phyloP scores from a whole-genome alignment of 2,329 filamentous ascomycete genomes.

The Chaetomiaceae sp. region DNA sequence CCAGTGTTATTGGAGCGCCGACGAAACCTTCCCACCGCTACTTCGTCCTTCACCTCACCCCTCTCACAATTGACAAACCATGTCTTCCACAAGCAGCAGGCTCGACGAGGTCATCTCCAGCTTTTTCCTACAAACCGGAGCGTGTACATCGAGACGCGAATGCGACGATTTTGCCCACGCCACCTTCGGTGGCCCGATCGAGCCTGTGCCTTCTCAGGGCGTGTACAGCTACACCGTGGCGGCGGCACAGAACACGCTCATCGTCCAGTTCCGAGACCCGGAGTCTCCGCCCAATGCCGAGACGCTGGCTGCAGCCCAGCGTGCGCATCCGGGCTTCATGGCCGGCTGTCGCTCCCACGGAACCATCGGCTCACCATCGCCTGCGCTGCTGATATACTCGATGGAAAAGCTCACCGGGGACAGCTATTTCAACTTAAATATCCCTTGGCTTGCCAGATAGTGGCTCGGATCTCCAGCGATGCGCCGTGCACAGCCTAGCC shows the following conservation, averaged over 20 bases:
- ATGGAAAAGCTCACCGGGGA: constrained; percentile 5
- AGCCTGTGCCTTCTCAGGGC: neutral
- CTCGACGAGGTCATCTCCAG: too few species aligned
- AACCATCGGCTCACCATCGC: neutral
- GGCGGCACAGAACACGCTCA: neutral
- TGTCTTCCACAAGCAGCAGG: too few species aligned
- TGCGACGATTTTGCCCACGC: too few species aligned
- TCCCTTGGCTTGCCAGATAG: neutral
- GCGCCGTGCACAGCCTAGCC: neutral
- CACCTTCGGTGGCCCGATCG: neutral
- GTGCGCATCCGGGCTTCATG: neutral
- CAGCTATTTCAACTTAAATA: neutral
- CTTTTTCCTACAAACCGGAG: too few species aligned
- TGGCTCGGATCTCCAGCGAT: neutral
- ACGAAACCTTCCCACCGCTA: too few species aligned
- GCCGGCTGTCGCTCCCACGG: neutral
- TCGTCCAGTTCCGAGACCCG: constrained; percentile 6
- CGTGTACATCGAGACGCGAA: too few species aligned
- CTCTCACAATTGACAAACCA: too few species aligned
- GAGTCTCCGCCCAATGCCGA: neutral
- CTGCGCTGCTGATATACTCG: neutral
- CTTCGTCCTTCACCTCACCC: too few species aligned
- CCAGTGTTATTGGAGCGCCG: too few species aligned
- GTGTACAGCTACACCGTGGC: constrained; percentile 4
- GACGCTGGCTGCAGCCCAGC: neutral